These are phyloP conservation scores for Zalaria sp. DNA, from an alignment of 2,329 filamentous ascomycete genomes.

Conservation along the genomic window DNA sequence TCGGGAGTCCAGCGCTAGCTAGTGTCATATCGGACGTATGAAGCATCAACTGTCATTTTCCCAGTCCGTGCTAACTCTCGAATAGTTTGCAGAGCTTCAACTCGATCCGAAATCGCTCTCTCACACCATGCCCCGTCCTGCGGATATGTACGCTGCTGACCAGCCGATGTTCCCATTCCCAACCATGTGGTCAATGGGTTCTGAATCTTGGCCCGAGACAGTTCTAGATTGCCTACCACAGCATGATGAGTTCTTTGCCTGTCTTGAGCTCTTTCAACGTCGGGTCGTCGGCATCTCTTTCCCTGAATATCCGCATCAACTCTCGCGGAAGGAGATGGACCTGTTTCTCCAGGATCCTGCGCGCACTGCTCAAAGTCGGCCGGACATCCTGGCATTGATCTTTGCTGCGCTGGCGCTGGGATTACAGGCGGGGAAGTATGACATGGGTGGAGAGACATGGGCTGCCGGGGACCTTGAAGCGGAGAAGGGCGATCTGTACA, in stretches of 20 bases:
- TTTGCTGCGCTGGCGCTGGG: constrained; percentile 34
- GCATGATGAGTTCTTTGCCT: constrained; percentile 22
- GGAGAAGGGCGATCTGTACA: constrained; percentile 29
- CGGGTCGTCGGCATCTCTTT: constrained; percentile 30
- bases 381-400: constrained; percentile 34
- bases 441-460: constrained; percentile 26
- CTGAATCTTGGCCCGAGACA: constrained; percentile 16
- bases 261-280: constrained; percentile 27
- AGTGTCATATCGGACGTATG: constrained; percentile 32
- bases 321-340: constrained; percentile 28
- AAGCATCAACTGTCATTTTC: not conserved
- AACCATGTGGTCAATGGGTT: constrained; percentile 24
- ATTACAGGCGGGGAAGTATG: constrained; percentile 30
- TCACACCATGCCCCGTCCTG: constrained; percentile 26
- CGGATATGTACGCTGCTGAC: constrained; percentile 27
- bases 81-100: constrained; percentile 29
- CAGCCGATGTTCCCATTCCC: constrained; percentile 28
- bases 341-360: constrained; percentile 27
- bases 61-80: constrained; percentile 9
- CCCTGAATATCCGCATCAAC: constrained; percentile 29
- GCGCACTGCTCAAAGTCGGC: constrained; percentile 28
- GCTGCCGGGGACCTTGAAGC: constrained; percentile 20
- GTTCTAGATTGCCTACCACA: constrained; percentile 24
- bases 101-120: constrained; percentile 26
- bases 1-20: constrained; percentile 34